Evolutionary conservation across 371 early-diverging fungal species (phyloP).

Genomic region (Mucor lusitanicus): DNA sequence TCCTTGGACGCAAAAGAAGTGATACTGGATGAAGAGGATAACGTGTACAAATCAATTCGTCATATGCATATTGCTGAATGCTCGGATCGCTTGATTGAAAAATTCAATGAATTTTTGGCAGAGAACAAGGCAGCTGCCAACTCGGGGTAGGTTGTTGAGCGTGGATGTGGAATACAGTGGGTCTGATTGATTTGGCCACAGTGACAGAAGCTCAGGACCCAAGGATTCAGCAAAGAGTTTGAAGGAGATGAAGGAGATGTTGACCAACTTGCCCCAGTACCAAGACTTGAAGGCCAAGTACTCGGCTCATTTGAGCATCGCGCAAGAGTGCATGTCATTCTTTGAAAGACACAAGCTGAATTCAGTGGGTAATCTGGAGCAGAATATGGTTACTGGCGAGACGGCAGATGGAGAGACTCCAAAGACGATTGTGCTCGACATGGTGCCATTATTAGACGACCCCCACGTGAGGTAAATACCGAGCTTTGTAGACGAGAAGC

Average conservation of each 20-base stretch:
- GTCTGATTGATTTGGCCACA: not conserved
- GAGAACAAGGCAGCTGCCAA: slow-evolving; percentile 56
- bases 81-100: slow-evolving; percentile 75
- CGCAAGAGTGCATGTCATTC: slow-evolving; percentile 84
- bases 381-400: slow-evolving; percentile 90
- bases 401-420: slow-evolving; percentile 82
- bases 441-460: slow-evolving; percentile 87
- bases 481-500: not conserved
- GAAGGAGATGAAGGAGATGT: slow-evolving; percentile 87
- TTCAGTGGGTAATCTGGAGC: slow-evolving; percentile 81
- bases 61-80: slow-evolving; percentile 95
- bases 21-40: slow-evolving; percentile 72
- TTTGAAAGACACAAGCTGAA: slow-evolving; percentile 79
- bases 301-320: slow-evolving; percentile 91
- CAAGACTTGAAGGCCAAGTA: slow-evolving; percentile 93
- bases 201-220: slow-evolving; percentile 26
- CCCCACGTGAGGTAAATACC: slow-evolving; percentile 44
- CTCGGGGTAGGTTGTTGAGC: slow-evolving; percentile 27
- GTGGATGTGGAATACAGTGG: not conserved
- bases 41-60: slow-evolving; percentile 80
- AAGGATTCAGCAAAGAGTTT: slow-evolving; percentile 70
- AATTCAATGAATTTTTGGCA: slow-evolving; percentile 78
- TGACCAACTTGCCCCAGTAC: slow-evolving; percentile 90
- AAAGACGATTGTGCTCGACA: slow-evolving; percentile 79
- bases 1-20: slow-evolving; percentile 57